Evolutionary conservation across 306 rosid genomes (phyloP), one percentile per base, ranked within the genome.

Genomic region (Elaeagnus macrophylla): DNA sequence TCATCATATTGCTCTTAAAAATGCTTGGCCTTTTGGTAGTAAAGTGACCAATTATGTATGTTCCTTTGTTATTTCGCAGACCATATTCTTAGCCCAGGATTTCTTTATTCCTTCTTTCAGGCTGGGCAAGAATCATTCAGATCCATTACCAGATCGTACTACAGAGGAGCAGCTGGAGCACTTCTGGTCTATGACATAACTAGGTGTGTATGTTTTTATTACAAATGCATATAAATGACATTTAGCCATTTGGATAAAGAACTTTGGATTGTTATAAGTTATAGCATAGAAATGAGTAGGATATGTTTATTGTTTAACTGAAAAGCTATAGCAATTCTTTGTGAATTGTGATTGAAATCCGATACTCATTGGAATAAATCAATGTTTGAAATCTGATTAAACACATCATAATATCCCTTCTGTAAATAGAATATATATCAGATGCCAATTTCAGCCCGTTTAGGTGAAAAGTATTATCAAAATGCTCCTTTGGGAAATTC

Each of bases 81-180:
- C 9, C 54, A 45, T 36, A 15, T 40, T 37, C 20, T 64, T n/a
- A 40, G 37, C 19, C n/a, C 37, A 40, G 64, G 57, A 39, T 51
- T 6, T 1, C 7, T n/a, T n/a, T 51, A 45, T 53, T 66, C 72
- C 51, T 65, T 39, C 20, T 52, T 77, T 66, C 80, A 90, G 97
- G 97, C 97, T 55, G 97, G 97, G 67, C 97, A 90, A 81, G 97
- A 90, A 67, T 86, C 97, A 14, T 90, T 90, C 82, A 80, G 97
- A 72, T 90, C 97, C 15, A 90, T 90, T 73, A 90, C 97, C 66
- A 77, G 97, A 74, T 90, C 97, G 48, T 90, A 90, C 72, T 90
- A 90, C 62, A 75, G 97, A 64, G 97, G 95, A 77, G 97, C 97
- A 43, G 97, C 94, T 7, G 97, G 95, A 40, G 97, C 97, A 48